phyloP scores from a whole-genome alignment of 108 stramenopile species.

The Nitzschia inconspicua region DNA sequence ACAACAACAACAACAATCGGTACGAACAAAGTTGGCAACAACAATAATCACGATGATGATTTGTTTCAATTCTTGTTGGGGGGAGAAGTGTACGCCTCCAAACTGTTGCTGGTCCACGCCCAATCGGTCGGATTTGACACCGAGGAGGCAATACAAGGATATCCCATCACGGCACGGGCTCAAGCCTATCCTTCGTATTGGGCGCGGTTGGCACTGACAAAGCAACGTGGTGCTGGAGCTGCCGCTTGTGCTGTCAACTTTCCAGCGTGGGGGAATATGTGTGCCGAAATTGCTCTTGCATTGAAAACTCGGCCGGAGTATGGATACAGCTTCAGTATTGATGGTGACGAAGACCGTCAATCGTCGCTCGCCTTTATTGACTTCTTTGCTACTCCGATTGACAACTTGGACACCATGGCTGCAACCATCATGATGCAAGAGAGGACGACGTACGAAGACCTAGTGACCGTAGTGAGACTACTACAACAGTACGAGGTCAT shows the following conservation, averaged over 20 bases:
- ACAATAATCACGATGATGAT: conserved; percentile 1
- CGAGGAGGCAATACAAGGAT: not conserved
- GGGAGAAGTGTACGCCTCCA: conserved; percentile 34
- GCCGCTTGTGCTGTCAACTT: conserved; percentile 44
- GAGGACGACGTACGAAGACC: conserved; percentile 23
- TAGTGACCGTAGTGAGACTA: conserved; percentile 41
- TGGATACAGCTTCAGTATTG: conserved; percentile 11
- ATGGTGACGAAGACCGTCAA: conserved; percentile 8
- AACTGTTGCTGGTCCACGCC: conserved; percentile 19
- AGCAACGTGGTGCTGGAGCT: conserved; percentile 30
- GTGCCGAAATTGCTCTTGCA: conserved; percentile 8
- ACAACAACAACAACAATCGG: not conserved
- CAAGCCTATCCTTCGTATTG: conserved; percentile 46
- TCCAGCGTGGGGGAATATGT: conserved; percentile 41
- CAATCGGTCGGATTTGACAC: conserved; percentile 4
- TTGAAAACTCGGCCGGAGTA: conserved; percentile 2
- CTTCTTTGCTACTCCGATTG: conserved; percentile 37
- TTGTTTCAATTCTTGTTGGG: conserved; percentile 38
- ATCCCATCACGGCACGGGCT: conserved; percentile 3
- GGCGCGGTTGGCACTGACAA: conserved; percentile 28
- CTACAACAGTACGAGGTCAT: conserved; percentile 39
- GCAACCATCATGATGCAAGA: conserved; percentile 27
- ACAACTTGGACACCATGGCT: conserved; percentile 35
- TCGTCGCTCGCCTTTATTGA: conserved; percentile 26
- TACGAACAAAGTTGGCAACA: not conserved